Base-by-base conservation (phyloP, 805 yeast species). In the Candida insectorum region DNA sequence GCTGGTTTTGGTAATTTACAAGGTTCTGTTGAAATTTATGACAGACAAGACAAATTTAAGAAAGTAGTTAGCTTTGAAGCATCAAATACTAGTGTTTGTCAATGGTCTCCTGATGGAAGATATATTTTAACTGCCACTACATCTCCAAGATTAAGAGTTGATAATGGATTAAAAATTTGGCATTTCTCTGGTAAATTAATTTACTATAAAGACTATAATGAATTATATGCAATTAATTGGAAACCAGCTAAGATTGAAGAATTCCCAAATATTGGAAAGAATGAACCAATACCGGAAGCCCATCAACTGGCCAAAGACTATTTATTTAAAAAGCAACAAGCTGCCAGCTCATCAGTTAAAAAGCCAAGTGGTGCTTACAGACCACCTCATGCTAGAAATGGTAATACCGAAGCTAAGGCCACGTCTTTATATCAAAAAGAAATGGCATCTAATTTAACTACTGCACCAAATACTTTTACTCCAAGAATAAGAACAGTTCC, bases 1-100 rank as follows among this genome's bases (percentile, higher is more conserved):
- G 97, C 96, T 7, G 99, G 99, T 3, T 93, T 93, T 62, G 99
- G 99, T 50, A 93, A 93, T 61, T 75, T 93, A 57, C 97, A 91
- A 66, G 99, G 99, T 41, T 79, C 89, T 11, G 94, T 93, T 38
- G 97, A 94, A 57, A 82, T 93, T 41, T 80, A 88, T 55, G 98
- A 93, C 66, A 84, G 97, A 56, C 86, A 80, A 58, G 79, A 82
- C 54, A 83, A 85, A 60, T 91, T 88, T 58, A 64, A 71, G 36
- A 85, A 85, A 58, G 76, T 93, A 33, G 71, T 88, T 14, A 73
- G 85, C 13, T 83, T 93, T 52, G 85, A 86, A 53, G 98, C 97
- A 10, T 66, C 96, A 28, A 94, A 93, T 65, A 88, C 97, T 11
- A 82, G 95, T n/a, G 94, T 83, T 28, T 91, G 96, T 58, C 86